Base-by-base conservation (phyloP, 1,139 yeast species). In the Blastobotrys buckinghamii region DNA sequence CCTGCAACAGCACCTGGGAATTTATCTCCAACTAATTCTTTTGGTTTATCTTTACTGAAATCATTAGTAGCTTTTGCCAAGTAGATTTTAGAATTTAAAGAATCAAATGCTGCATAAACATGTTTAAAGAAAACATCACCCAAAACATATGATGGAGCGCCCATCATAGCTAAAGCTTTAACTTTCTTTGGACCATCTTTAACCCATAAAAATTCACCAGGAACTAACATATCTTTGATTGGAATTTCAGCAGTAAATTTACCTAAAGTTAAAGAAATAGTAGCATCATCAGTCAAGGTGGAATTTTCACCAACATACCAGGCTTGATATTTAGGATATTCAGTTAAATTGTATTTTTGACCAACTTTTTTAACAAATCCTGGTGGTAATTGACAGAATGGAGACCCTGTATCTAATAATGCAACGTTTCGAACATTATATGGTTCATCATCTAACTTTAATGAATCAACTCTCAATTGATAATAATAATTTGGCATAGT, bases 71-170 rank as follows among this genome's bases (percentile, higher is more conserved):
- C 82, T 56, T 76, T 81, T 8, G 89, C 94, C 46, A 86, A 54
- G 2, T 81, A 79, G 20, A 85, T 71, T 60, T 79, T 78, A 44
- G 68, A 65, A 53, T 75, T 76, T 33, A 80, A 84, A 53, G 85
- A 70, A 65, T 87, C 89, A 55, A 78, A 84, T 37, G 85, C 92
- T 41, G 81, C 74, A 63, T 87, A 86, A 12, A 82, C 85, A 53
- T 75, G 73, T 56, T 84, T 74, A 63, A 87, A 70, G 65, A 87
- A 79, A 37, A 80, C 78, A 62, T 85, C 95, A 40, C 96, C 96
- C 15, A 86, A 64, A 17, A 78, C 71, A 44, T 59, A 60, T 41
- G 54, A 46, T 22, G 58, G 54, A 10, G 66, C 59, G 27, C 66
- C 66, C 48, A 62, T 51, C 20, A 64, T 45, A 2, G 59, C 59